These are phyloP conservation scores for Lodderomyces orthopsilosis DNA, from an alignment of 1,139 yeast species.

Conservation along the genomic window DNA sequence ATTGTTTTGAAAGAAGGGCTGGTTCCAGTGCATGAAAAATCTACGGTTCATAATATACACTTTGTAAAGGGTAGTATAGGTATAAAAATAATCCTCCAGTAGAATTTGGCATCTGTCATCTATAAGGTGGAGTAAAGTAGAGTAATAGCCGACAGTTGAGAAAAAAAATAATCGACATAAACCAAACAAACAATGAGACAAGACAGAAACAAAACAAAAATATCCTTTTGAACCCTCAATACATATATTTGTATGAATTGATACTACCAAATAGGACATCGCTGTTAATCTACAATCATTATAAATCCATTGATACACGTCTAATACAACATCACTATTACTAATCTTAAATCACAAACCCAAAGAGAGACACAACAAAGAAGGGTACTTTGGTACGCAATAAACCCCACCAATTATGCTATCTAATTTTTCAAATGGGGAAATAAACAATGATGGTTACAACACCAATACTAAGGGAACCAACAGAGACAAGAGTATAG, in stretches of 20 bases:
- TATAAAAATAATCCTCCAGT: too few species aligned
- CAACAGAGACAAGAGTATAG: too few species aligned
- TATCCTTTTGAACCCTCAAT: background rate
- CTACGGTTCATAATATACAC: too few species aligned
- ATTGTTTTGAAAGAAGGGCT: too few species aligned
- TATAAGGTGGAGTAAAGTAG: background rate
- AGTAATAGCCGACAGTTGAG: background rate
- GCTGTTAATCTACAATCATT: too few species aligned
- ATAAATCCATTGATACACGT: too few species aligned
- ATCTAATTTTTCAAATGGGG: constrained; percentile 1
- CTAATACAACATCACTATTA: background rate
- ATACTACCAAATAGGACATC: too few species aligned
- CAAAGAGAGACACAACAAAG: too few species aligned
- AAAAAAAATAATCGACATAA: background rate
- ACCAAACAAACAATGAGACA: background rate
- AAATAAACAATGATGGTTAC: background rate
- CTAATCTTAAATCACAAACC: background rate
- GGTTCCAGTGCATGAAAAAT: too few species aligned
- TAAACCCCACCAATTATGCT: constrained; percentile 2
- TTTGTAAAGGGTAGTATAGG: too few species aligned
- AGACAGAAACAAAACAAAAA: background rate
- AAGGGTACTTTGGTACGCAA: background rate
- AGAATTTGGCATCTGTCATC: too few species aligned
- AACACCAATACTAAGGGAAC: background rate
- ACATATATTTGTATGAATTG: too few species aligned